Percentiles rank a stretch among this genome's conserved stretches.
These are phyloP conservation scores for Coelastrella sp. DNA, from an alignment of 139 green algal genomes.

Conservation along the genomic window DNA sequence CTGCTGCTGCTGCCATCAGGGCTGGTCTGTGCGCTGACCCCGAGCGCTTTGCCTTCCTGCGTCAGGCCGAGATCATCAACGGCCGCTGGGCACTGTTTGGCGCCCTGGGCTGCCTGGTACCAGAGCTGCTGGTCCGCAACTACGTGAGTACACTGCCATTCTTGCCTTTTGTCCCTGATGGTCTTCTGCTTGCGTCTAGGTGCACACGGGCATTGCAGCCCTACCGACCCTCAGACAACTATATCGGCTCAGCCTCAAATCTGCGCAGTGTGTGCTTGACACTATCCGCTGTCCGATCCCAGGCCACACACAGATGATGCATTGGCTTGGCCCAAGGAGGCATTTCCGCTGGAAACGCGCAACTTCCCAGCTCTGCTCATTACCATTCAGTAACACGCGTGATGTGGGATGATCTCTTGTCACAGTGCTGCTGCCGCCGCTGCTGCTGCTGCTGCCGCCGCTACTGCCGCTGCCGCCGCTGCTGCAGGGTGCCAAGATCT, in stretches of 20 bases:
- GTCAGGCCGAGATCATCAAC: conserved; percentile 43
- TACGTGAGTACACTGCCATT: background rate
- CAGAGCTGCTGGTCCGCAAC: conserved; percentile 57
- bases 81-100: conserved; percentile 47
- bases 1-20: conserved; percentile 32
- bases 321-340: no score
- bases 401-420: background rate
- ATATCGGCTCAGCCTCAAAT: no score
- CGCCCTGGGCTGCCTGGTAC: conserved; percentile 55
- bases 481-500: conserved; percentile 33
- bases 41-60: conserved; percentile 44
- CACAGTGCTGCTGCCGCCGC: background rate
- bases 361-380: no score
- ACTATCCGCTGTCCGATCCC: no score
- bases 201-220: no score
- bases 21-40: conserved; percentile 39
- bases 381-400: no score
- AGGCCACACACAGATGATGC: no score
- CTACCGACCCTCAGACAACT: no score
- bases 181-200: no score
- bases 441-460: conserved; percentile 21
- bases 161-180: no score
- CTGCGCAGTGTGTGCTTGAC: no score
- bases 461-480: conserved; percentile 1
- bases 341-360: no score